A percentile compares a stretch with the other conserved stretches of the same genome.
Conservation (phyloP, 768 basidiomycete species). For the Macrocybe gigantea region DNA sequence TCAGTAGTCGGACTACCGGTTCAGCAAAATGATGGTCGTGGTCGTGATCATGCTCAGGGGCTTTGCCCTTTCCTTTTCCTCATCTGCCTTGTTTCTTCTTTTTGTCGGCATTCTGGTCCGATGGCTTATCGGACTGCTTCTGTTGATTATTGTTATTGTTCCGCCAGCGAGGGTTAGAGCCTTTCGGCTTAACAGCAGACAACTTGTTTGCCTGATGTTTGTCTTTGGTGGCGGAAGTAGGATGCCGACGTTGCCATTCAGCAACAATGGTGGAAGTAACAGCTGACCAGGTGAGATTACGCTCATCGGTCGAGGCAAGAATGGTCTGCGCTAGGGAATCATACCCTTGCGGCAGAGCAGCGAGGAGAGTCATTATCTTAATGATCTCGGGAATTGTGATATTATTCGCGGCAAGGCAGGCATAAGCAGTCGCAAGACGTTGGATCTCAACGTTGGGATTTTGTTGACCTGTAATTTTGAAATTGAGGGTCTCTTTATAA, state of each 20-base stretch:
- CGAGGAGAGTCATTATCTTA: not conserved
- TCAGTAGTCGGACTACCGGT: too few species aligned
- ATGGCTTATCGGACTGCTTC: too few species aligned
- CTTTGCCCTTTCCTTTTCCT: too few species aligned
- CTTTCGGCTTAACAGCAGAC: too few species aligned
- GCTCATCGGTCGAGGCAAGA: not conserved
- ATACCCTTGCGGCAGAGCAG: not conserved
- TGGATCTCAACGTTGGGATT: not conserved
- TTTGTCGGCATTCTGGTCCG: too few species aligned
- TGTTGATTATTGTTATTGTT: slow-evolving; percentile 7
- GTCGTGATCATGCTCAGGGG: too few species aligned
- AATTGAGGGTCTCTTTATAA: not conserved
- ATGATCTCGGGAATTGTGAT: not conserved
- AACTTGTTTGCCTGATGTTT: too few species aligned
- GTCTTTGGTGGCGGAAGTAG: too few species aligned
- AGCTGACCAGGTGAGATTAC: not conserved
- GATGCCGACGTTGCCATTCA: not conserved
- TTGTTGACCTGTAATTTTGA: not conserved
- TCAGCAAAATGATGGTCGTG: too few species aligned
- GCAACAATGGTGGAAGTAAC: not conserved
- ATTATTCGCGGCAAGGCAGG: not conserved
- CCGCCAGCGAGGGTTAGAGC: too few species aligned
- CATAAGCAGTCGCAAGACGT: not conserved
- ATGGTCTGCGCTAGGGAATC: not conserved
- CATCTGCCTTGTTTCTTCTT: too few species aligned